Percentiles rank a stretch among this genome's conserved stretches.
Evolutionary conservation across 768 basidiomycete genomes (phyloP).

Genomic region (Epithele typhae): DNA sequence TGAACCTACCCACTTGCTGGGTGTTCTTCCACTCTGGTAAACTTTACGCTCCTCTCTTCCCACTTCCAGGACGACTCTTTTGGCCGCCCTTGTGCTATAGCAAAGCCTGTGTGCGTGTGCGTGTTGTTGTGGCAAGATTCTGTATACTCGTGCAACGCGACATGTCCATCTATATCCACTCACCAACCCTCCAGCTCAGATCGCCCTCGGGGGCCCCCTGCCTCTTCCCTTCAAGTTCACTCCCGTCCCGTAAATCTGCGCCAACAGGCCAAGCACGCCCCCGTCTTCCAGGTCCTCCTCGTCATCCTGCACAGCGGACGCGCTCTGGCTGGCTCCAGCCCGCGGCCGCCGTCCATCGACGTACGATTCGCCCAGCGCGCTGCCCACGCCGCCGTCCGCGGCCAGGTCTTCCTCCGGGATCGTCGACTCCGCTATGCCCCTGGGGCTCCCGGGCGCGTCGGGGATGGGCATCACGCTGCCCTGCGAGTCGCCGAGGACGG

Average conservation of each 20-base stretch:
- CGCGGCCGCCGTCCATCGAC: constrained; percentile 57
- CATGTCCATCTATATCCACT: no score
- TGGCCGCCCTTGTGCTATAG: no score
- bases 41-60: no score
- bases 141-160: no score
- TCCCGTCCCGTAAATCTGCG: constrained; percentile 72
- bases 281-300: constrained; percentile 71
- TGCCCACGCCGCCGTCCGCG: constrained; percentile 52
- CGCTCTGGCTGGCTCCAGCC: constrained; percentile 22
- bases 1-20: no score
- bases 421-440: constrained; percentile 12
- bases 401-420: constrained; percentile 45
- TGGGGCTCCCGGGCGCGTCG: not conserved
- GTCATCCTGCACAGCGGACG: constrained; percentile 32
- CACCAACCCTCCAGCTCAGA: constrained; percentile 12
- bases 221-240: constrained; percentile 26
- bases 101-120: no score
- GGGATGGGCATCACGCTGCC: constrained; percentile 34
- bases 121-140: no score
- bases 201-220: constrained; percentile 23
- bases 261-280: constrained; percentile 79
- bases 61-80: no score
- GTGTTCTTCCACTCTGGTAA: no score
- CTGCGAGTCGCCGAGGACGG: constrained; percentile 73
- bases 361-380: constrained; percentile 69